These are phyloP conservation scores for Solanum verrucosum DNA, from an alignment of 257 asterid species.

Conservation along the genomic window DNA sequence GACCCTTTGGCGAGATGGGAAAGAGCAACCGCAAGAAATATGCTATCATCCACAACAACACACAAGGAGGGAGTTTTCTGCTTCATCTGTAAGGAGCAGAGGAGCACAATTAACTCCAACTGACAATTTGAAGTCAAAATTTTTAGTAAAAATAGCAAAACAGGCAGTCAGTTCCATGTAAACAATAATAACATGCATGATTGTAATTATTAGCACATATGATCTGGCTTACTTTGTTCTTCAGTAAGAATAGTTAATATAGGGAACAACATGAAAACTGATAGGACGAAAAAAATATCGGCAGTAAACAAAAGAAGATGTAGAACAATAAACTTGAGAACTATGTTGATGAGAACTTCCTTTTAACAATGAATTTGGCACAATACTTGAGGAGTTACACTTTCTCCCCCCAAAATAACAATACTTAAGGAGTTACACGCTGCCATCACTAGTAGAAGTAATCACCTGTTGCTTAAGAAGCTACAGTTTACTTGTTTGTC, in stretches of 20 bases:
- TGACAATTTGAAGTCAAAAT: not conserved
- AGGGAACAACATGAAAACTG: not conserved
- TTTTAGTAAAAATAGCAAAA: not conserved
- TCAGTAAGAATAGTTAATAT: not conserved
- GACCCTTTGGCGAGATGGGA: conserved; percentile 53
- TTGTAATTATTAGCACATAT: not conserved
- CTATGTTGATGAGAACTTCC: not conserved
- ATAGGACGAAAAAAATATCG: not conserved
- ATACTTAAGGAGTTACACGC: not conserved
- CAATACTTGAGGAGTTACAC: not conserved
- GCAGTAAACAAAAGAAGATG: not conserved
- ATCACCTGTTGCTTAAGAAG: not conserved
- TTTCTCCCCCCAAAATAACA: not conserved
- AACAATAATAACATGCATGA: not conserved
- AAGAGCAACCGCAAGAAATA: conserved; percentile 53
- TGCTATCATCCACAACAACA: conserved; percentile 81
- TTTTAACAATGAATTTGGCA: not conserved
- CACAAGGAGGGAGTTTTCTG: conserved; percentile 51
- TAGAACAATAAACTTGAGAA: not conserved
- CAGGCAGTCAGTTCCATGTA: not conserved
- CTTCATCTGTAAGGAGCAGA: conserved; percentile 40
- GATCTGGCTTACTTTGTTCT: not conserved
- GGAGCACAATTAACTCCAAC: not conserved
- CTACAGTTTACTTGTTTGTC: not conserved
- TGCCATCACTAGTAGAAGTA: not conserved